A percentile compares a stretch with the other conserved stretches of the same genome.
phyloP scores from a whole-genome alignment of 2,329 filamentous ascomycete genomes.

The Epichloe sibirici region DNA sequence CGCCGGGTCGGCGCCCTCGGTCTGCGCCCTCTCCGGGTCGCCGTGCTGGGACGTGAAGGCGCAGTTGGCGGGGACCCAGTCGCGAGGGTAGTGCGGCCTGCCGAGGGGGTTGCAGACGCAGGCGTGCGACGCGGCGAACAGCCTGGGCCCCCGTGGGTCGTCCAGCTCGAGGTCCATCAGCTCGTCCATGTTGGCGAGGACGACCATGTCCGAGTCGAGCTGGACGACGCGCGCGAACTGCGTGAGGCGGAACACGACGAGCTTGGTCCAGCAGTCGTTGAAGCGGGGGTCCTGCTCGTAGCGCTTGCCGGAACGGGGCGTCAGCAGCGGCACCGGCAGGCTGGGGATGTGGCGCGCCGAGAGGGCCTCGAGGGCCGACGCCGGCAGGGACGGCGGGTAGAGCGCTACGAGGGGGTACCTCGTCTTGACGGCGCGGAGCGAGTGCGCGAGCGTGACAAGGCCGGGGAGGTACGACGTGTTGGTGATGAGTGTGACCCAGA shows the following conservation, averaged over 20 bases:
- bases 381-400: slow-evolving; percentile 67
- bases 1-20: slow-evolving; percentile 28
- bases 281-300: slow-evolving; percentile 72
- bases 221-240: slow-evolving; percentile 73
- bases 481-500: slow-evolving; percentile 82
- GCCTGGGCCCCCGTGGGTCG: background rate
- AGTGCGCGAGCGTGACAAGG: slow-evolving; percentile 69
- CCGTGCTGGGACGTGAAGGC: slow-evolving; percentile 44
- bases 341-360: slow-evolving; percentile 55
- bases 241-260: slow-evolving; percentile 62
- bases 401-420: slow-evolving; percentile 71
- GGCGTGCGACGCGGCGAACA: slow-evolving; percentile 75
- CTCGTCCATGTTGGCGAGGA: slow-evolving; percentile 79
- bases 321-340: slow-evolving; percentile 59
- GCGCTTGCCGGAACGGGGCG: slow-evolving; percentile 52
- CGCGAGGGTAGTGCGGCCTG: slow-evolving; percentile 63
- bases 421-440: slow-evolving; percentile 51
- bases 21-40: slow-evolving; percentile 34
- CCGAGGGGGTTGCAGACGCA: slow-evolving; percentile 76
- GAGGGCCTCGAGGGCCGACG: slow-evolving; percentile 56
- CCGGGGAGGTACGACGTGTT: slow-evolving; percentile 73
- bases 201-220: slow-evolving; percentile 82
- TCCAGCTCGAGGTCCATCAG: slow-evolving; percentile 75
- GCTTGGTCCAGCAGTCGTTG: slow-evolving; percentile 83
- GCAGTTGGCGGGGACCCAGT: slow-evolving; percentile 51